Conservation (phyloP, 2,329 filamentous ascomycete genomes). For the Penicillium glabrum region DNA sequence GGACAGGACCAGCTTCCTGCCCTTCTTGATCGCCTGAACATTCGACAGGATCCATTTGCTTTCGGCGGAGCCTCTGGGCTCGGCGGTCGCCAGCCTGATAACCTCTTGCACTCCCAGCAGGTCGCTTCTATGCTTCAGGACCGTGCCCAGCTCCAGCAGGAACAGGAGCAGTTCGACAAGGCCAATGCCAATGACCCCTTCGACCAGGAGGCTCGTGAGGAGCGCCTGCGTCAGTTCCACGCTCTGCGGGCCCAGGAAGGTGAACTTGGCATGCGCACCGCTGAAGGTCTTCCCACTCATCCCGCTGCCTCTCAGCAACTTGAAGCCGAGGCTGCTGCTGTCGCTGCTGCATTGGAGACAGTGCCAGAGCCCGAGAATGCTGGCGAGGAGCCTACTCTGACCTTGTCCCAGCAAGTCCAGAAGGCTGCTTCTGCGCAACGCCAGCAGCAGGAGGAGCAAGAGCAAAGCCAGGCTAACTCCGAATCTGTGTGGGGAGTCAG, state of each 20-base stretch:
- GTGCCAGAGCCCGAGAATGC: slow-evolving; percentile 22
- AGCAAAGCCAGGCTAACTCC: slow-evolving; percentile 40
- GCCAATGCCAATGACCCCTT: slow-evolving; percentile 45
- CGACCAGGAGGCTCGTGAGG: slow-evolving; percentile 56
- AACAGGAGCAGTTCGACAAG: slow-evolving; percentile 57
- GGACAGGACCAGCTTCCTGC: slow-evolving; percentile 71
- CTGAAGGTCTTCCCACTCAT: slow-evolving; percentile 43
- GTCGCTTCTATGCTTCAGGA: slow-evolving; percentile 62
- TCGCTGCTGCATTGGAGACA: slow-evolving; percentile 15
- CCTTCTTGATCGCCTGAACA: slow-evolving; percentile 65
- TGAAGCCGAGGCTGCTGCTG: slow-evolving; percentile 24
- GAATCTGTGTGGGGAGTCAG: slow-evolving; percentile 56
- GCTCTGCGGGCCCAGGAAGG: slow-evolving; percentile 73
- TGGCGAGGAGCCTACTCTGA: slow-evolving; percentile 56
- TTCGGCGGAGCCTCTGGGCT: slow-evolving; percentile 37
- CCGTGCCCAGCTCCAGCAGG: slow-evolving; percentile 59
- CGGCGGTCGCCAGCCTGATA: slow-evolving; percentile 46
- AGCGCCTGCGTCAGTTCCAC: slow-evolving; percentile 81
- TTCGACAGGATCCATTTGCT: slow-evolving; percentile 52
- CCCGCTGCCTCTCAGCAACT: slow-evolving; percentile 33
- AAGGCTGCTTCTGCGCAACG: slow-evolving; percentile 58
- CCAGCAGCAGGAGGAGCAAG: slow-evolving; percentile 35
- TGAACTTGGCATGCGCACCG: slow-evolving; percentile 37
- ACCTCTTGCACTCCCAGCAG: slow-evolving; percentile 54
- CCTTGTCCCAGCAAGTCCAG: slow-evolving; percentile 80